Conservation (phyloP, 208 protist species). For the Trypanosomatidae sp. region DNA sequence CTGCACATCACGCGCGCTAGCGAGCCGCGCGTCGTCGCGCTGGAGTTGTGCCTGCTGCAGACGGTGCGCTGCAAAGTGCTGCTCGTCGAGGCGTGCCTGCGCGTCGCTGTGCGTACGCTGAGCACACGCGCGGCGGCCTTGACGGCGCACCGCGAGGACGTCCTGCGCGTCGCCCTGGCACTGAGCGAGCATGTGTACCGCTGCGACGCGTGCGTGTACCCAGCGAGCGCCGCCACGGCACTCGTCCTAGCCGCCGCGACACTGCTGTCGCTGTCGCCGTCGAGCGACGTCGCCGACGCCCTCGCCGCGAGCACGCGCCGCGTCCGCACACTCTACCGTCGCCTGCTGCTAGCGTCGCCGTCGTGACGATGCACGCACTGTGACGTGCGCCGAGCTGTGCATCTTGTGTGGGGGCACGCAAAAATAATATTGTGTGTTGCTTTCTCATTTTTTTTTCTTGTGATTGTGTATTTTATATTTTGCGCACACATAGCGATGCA, state of each 20-base stretch:
- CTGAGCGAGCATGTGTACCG: constrained; percentile 36
- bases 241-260: constrained; percentile 25
- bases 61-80: constrained; percentile 38
- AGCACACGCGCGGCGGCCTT: constrained; percentile 6
- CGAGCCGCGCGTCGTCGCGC: constrained; percentile 35
- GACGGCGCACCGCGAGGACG: constrained; percentile 12
- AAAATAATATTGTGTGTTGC: too few species aligned
- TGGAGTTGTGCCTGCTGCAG: constrained; percentile 53
- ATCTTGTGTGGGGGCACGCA: too few species aligned
- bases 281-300: too few species aligned
- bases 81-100: constrained; percentile 61
- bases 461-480: too few species aligned
- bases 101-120: constrained; percentile 30
- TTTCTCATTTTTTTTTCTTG: too few species aligned
- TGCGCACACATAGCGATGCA: too few species aligned
- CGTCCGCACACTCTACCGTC: too few species aligned
- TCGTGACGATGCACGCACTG: too few species aligned
- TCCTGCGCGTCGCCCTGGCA: constrained; percentile 33
- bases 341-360: too few species aligned
- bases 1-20: neutral
- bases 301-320: too few species aligned
- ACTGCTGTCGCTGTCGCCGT: constrained; percentile 4
- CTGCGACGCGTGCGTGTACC: constrained; percentile 36
- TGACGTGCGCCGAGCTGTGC: too few species aligned
- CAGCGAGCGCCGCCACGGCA: constrained; percentile 41